Evolutionary conservation across 1,284 basidiomycete genomes (phyloP).

Genomic region (Peniophora sp.): DNA sequence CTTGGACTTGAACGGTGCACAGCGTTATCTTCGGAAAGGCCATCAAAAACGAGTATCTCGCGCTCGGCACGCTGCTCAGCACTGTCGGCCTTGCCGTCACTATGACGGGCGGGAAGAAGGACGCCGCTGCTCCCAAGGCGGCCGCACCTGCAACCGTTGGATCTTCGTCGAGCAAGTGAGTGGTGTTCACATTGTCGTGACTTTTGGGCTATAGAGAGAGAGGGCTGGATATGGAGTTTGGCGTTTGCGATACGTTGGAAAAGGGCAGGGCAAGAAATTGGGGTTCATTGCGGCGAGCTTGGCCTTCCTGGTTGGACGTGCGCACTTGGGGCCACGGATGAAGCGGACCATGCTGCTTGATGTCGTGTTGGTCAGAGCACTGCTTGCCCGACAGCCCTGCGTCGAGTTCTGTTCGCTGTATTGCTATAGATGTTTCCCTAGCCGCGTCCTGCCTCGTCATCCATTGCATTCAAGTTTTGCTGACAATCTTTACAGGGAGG

Average conservation of each 20-base stretch:
- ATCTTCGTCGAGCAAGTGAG: constrained; percentile 55
- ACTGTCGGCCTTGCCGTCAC: constrained; percentile 44
- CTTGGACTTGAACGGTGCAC: constrained; percentile 1
- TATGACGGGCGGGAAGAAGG: constrained; percentile 39
- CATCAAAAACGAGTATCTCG: constrained; percentile 72
- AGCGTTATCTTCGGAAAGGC: constrained; percentile 68
- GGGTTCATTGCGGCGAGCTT: no score
- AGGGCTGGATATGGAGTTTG: no score
- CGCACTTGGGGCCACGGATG: no score
- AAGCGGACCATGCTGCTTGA: no score
- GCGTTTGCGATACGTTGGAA: no score
- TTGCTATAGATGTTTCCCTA: neutral
- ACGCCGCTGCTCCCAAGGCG: constrained; percentile 37
- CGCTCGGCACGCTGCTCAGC: constrained; percentile 53
- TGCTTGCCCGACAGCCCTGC: no score
- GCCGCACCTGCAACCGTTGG: constrained; percentile 57
- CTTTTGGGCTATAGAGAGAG: no score
- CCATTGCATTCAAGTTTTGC: constrained; percentile 1
- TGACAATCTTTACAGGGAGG: constrained; percentile 38
- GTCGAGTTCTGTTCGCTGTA: no score
- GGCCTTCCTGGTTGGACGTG: no score
- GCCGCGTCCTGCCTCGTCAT: constrained; percentile 2
- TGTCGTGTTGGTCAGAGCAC: no score
- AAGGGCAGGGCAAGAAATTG: no score
- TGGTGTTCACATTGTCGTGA: constrained; percentile 13